Evolutionary conservation across 1,284 basidiomycete genomes (phyloP), one percentile per base, ranked within the genome.

Genomic region (Moesziomyces antarcticus): DNA sequence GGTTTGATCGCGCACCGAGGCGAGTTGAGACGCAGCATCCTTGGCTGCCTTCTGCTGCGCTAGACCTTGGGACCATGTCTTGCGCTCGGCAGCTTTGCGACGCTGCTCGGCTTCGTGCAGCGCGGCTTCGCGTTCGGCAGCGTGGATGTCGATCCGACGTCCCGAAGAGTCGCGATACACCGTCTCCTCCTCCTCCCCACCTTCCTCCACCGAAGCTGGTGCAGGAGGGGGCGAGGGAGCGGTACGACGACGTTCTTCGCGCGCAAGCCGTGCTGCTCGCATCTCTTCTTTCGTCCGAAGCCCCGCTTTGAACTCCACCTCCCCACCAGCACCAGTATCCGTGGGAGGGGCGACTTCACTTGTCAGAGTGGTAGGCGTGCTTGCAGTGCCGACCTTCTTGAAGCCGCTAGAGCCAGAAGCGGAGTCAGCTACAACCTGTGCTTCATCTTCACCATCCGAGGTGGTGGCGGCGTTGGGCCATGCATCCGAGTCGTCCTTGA

Each of bases 1-100:
- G 22, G 44, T 35, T 44, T 50, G 57, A 1, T 70, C 41, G 7
- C 37, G 41, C 2, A 62, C 48, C 6, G 58, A 30, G 5, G 44
- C 27, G 33, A 69, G 53, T 20, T 60, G 46, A 27, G 64, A 44
- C 0, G 53, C 54, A 20, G 54, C 70, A 8, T 51, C 24, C 80
- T 93, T 91, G 46, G 87, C 86, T 63, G 93, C 91, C 33, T 92
- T 90, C 56, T 91, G 87, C 86, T 99, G 78, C 0, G 72, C 71
- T 0, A 80, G 81, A 24, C 97, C 97, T 85, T 95, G 97, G 0
- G 92, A 93, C 97, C 97, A 99, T 82, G 95, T 92, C 90, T 94
- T 92, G 86, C 93, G 94, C 84, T 91, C 88, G 55, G 91, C 81
- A 94, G 92, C 83, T 90, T 91, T 85, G 3, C 45, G 50, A 35